Conservation (phyloP, 2,329 filamentous ascomycete species). For the Hypoxylon sp. region DNA sequence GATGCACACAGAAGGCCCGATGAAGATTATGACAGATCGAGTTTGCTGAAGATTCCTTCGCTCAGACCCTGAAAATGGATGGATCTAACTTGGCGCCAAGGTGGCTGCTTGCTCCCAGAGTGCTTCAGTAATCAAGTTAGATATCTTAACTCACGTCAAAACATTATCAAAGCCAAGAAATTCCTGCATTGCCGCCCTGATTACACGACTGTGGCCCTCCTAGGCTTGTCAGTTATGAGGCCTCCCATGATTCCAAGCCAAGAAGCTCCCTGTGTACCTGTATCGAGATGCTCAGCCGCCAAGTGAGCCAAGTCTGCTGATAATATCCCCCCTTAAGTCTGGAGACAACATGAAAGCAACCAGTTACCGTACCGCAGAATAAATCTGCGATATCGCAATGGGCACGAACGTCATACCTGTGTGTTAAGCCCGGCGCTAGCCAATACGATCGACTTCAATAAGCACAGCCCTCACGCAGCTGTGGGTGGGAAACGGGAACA, state of each 20-base stretch:
- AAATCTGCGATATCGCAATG: not conserved
- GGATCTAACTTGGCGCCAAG: slow-evolving; percentile 31
- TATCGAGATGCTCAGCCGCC: slow-evolving; percentile 25
- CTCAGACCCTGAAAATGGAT: slow-evolving; percentile 8
- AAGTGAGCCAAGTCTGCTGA: slow-evolving; percentile 37
- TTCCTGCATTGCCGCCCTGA: not conserved
- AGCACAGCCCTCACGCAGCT: not conserved
- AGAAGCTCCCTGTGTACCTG: not conserved
- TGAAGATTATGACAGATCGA: slow-evolving; percentile 32
- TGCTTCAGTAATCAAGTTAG: slow-evolving; percentile 6
- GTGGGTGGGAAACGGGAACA: not conserved
- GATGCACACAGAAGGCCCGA: slow-evolving; percentile 26
- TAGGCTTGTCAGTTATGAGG: not conserved
- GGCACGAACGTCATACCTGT: not conserved
- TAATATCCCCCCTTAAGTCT: slow-evolving; percentile 13
- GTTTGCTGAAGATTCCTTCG: slow-evolving; percentile 10
- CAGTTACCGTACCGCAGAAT: not conserved
- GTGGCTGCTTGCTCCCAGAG: slow-evolving; percentile 1
- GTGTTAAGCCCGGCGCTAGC: not conserved
- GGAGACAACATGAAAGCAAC: slow-evolving; percentile 1
- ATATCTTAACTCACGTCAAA: slow-evolving; percentile 1
- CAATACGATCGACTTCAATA: not conserved
- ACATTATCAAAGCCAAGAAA: not conserved
- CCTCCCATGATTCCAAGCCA: not conserved
- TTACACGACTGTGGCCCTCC: not conserved